These are phyloP conservation scores for Hypoxylon trugodes DNA, from an alignment of 495 filamentous ascomycete species.

Conservation along the genomic window DNA sequence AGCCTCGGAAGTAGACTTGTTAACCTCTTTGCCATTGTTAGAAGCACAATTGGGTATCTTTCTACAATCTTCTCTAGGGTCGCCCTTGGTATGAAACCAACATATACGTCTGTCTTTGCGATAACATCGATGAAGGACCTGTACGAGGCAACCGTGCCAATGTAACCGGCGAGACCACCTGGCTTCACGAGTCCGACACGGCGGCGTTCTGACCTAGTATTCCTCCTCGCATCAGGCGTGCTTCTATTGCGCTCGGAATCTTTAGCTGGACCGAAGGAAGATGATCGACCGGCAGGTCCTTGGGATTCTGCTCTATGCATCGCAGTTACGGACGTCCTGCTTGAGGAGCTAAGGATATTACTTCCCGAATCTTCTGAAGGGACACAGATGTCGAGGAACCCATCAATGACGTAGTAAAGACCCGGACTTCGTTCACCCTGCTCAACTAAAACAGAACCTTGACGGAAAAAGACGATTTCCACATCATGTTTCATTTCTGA, in stretches of 20 bases:
- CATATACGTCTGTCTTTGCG: slow-evolving; percentile 98
- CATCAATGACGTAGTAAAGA: slow-evolving; percentile 97
- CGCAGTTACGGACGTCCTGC: slow-evolving; percentile 44
- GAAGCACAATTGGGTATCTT: slow-evolving; percentile 85
- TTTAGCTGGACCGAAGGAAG: slow-evolving; percentile 29
- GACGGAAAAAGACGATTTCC: slow-evolving; percentile 97
- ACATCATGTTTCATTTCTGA: slow-evolving; percentile 86
- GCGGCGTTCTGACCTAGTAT: slow-evolving; percentile 46
- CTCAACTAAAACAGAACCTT: slow-evolving; percentile 94
- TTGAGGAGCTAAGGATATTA: slow-evolving; percentile 47
- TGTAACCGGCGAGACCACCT: slow-evolving; percentile 91
- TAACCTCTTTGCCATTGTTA: slow-evolving; percentile 94
- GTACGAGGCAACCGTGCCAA: slow-evolving; percentile 92
- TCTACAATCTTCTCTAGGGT: slow-evolving; percentile 93
- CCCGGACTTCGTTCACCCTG: slow-evolving; percentile 96
- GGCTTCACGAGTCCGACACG: slow-evolving; percentile 94
- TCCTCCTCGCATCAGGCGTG: slow-evolving; percentile 26
- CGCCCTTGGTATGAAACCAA: slow-evolving; percentile 87
- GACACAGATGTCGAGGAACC: slow-evolving; percentile 88
- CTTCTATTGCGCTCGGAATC: slow-evolving; percentile 15
- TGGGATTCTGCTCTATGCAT: slow-evolving; percentile 48
- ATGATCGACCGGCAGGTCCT: slow-evolving; percentile 33
- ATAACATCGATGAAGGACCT: slow-evolving; percentile 96
- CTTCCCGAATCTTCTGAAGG: slow-evolving; percentile 48
- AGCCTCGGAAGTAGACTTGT: slow-evolving; percentile 90